Evolutionary conservation across 78 protist genomes (phyloP), one percentile per base, ranked within the genome.

Genomic region (Dictyostelium purpureum): DNA sequence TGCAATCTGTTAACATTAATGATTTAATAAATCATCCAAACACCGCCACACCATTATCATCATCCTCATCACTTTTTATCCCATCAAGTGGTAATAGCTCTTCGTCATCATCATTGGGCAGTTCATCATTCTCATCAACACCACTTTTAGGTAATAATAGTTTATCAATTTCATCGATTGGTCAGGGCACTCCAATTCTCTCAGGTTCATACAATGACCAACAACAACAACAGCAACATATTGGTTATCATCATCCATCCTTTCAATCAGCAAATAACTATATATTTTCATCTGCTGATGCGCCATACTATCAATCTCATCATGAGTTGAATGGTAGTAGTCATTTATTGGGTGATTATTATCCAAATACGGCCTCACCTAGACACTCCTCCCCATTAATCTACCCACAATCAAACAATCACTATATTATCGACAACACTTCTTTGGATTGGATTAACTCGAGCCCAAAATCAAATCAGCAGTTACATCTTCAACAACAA

Each of bases 401-500:
- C 5, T 28, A 45, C 21, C 51, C 79, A 73, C 79, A 73, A 47
- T 26, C 59, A 9, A 73, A 73, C 18, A 40, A 31, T 28, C 54
- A 73, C 28, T 45, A 45, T 45, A 26, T 45, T 33, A 63, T 63
- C n/a, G 71, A 63, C 33, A 35, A 43, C 33, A 63, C 24, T 33
- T 51, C 77, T 38, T n/a, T 69, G 3, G 77, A 69, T 69, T 69
- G 77, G 77, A 43, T 33, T 33, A 63, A 19, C 10, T 45, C 61
- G n/a, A 26, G 24, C 28, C 42, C 79, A 73, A 26, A 42, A 12
- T 33, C 40, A 40, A 21, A 19, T 1, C 77, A 70, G 19, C 77
- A 70, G 9, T 33, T 31, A 10, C 77, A 70, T 18, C 77, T 40
- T n/a, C 77, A 70, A 10, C 77, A 70, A 45, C 54, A 47, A 37